phyloP scores from a whole-genome alignment of 148 eudicot genomes.

The Fallopia convolvulus region DNA sequence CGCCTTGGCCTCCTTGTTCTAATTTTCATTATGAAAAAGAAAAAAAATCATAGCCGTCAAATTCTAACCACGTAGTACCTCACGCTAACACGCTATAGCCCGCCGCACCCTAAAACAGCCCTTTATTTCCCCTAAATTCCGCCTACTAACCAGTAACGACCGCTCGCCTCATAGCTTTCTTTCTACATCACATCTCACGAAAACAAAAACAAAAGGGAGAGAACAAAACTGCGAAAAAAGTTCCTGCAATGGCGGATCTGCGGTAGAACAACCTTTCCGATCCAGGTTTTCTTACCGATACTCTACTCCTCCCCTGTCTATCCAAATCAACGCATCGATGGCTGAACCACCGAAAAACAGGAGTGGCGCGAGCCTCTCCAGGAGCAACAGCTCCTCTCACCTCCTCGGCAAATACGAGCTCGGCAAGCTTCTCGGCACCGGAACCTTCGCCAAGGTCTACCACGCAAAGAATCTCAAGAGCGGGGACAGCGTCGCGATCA shows the following conservation, averaged over 20 bases:
- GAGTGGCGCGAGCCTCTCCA: neutral
- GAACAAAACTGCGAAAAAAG: neutral
- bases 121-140: neutral
- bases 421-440: slow-evolving; percentile 28
- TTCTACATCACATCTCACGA: neutral
- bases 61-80: neutral
- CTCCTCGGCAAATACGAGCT: slow-evolving; percentile 28
- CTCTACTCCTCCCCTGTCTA: neutral
- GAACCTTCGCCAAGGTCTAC: slow-evolving; percentile 44
- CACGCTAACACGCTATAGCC: neutral
- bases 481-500: slow-evolving; percentile 40
- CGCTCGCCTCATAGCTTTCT: neutral
- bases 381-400: slow-evolving; percentile 8
- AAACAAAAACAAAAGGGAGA: neutral
- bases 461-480: slow-evolving; percentile 33
- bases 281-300: neutral
- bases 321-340: neutral
- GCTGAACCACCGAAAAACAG: neutral
- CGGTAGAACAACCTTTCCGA: slow-evolving; percentile 2
- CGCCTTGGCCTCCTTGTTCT: too few relatives aligned
- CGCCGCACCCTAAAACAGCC: neutral
- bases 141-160: slow-evolving; percentile 7
- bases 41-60: too few relatives aligned
- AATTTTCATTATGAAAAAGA: too few relatives aligned
- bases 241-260: slow-evolving; percentile 10